Evolutionary conservation across 2,329 filamentous ascomycete species (phyloP).

Genomic region (Aspergillus sp.): DNA sequence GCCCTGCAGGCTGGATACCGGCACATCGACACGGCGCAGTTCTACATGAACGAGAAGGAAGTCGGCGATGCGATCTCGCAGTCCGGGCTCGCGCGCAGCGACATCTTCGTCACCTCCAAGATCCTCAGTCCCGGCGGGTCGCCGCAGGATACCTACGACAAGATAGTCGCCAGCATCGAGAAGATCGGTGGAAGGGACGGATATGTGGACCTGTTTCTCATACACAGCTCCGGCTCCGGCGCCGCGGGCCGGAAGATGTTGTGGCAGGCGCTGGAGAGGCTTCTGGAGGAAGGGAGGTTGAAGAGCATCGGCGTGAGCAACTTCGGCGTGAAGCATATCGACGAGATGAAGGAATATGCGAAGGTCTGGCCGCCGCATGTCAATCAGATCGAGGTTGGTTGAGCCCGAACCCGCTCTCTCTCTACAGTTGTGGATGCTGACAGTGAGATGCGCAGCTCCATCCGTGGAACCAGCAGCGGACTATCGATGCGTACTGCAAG

Average conservation of each 20-base stretch:
- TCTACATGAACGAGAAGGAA: constrained; percentile 59
- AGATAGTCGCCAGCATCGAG: constrained; percentile 51
- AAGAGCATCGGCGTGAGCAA: constrained; percentile 65
- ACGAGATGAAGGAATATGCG: constrained; percentile 59
- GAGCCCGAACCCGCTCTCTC: too few relatives aligned
- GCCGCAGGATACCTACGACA: constrained; percentile 51
- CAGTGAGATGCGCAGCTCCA: constrained; percentile 46
- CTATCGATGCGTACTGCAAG: constrained; percentile 48
- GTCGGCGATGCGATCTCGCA: constrained; percentile 55
- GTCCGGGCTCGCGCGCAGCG: constrained; percentile 42
- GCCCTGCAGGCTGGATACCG: constrained; percentile 46
- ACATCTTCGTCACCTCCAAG: constrained; percentile 64
- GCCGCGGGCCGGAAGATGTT: constrained; percentile 48
- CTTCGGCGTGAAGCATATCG: constrained; percentile 57
- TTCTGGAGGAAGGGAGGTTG: constrained; percentile 50
- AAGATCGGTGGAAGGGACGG: constrained; percentile 51
- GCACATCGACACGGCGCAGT: constrained; percentile 53
- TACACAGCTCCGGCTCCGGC: constrained; percentile 55
- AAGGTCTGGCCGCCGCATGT: constrained; percentile 60
- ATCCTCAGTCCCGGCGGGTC: constrained; percentile 48
- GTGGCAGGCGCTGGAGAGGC: constrained; percentile 57
- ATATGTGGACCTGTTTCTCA: constrained; percentile 63
- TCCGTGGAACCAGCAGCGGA: constrained; percentile 60
- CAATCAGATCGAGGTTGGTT: constrained; percentile 63
- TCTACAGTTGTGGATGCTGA: constrained; percentile 8